These are phyloP conservation scores for Penicillium herquei DNA, from an alignment of 495 filamentous ascomycete genomes.

Conservation along the genomic window DNA sequence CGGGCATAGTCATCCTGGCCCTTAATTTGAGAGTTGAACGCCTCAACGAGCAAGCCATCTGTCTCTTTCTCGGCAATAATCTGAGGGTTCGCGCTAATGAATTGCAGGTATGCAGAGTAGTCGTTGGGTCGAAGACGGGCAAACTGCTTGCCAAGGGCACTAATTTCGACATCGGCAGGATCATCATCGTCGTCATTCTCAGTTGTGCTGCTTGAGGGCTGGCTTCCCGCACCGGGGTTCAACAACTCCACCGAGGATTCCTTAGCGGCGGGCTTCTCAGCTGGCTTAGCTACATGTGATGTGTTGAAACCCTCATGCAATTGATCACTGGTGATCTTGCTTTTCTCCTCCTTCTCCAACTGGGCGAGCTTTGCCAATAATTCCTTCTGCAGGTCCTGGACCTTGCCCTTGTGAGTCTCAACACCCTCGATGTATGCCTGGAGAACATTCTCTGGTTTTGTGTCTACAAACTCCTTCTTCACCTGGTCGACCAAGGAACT, in stretches of 20 bases:
- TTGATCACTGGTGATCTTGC: conserved; percentile 91
- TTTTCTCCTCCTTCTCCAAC: conserved; percentile 80
- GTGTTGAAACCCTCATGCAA: conserved; percentile 91
- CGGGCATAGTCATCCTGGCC: conserved; percentile 72
- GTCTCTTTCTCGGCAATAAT: conserved; percentile 86
- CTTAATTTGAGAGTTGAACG: conserved; percentile 80
- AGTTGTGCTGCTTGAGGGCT: conserved; percentile 52
- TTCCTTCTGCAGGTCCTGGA: conserved; percentile 73
- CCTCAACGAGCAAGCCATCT: conserved; percentile 85
- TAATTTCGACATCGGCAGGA: conserved; percentile 72
- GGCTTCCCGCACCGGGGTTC: conserved; percentile 59
- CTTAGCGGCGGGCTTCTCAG: conserved; percentile 35
- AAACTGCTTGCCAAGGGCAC: conserved; percentile 73
- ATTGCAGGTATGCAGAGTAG: conserved; percentile 70
- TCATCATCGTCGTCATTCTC: conserved; percentile 61
- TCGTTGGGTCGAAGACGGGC: conserved; percentile 71
- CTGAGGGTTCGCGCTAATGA: conserved; percentile 69
- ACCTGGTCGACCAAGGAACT: conserved; percentile 87
- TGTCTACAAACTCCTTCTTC: conserved; percentile 80
- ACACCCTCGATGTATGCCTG: conserved; percentile 74
- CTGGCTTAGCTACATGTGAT: conserved; percentile 69
- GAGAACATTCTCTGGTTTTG: conserved; percentile 60
- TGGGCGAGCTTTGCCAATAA: conserved; percentile 68
- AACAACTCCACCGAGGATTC: conserved; percentile 69
- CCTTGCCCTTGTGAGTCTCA: conserved; percentile 69